phyloP scores from a whole-genome alignment of 2,329 filamentous ascomycete species.

The Trichoderma sp. region DNA sequence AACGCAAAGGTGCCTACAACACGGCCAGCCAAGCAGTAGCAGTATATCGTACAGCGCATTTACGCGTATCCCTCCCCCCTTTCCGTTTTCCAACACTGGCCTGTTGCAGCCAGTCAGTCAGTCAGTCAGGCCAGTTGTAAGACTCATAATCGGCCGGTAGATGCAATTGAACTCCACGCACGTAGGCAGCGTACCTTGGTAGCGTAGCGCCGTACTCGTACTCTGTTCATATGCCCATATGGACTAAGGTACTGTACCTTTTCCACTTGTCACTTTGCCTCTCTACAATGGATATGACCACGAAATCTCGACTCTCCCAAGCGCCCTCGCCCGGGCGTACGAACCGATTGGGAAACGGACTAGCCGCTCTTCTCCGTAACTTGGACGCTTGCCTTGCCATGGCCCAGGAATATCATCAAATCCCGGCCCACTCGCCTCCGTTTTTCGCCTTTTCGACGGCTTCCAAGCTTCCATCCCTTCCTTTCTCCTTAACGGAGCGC shows the following conservation, averaged over 20 bases:
- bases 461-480: background rate
- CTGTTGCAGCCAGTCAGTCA: background rate
- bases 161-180: background rate
- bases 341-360: constrained; percentile 7
- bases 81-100: constrained; percentile 7
- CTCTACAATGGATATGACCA: background rate
- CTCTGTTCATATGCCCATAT: too few relatives aligned
- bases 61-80: background rate
- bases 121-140: background rate
- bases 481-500: constrained; percentile 14
- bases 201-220: background rate
- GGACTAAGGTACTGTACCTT: background rate
- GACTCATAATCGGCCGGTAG: background rate
- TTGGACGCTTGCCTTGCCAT: background rate
- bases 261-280: background rate
- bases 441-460: background rate
- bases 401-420: background rate
- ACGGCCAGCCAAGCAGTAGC: background rate
- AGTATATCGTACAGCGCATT: background rate
- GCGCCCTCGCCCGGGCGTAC: constrained; percentile 7
- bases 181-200: background rate
- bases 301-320: constrained; percentile 5
- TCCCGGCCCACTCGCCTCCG: constrained; percentile 7
- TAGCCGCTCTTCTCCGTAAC: constrained; percentile 11
- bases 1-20: background rate